Evolutionary conservation across 2,329 filamentous ascomycete species (phyloP), one percentile per base, ranked within the genome.

Genomic region (Pestalotiopsis sp.): DNA sequence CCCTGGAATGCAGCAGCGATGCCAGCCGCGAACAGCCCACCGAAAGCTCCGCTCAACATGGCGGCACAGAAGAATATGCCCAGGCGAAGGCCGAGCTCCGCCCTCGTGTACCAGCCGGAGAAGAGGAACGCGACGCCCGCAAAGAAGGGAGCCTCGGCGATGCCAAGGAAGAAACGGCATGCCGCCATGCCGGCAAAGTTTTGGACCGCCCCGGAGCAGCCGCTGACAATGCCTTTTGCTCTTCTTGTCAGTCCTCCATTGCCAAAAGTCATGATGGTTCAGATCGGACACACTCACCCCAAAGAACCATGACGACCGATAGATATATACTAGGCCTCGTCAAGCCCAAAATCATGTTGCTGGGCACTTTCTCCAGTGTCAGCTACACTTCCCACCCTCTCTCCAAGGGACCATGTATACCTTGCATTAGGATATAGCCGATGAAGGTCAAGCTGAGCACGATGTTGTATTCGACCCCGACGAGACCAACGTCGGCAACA

Each of bases 31-130:
- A 85, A 81, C 6, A 84, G 70, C 10, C 85, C 87, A 6, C 85
- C 86, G 73, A 90, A 90, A 2, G 88, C 87, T 4, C 86, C 86
- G 1, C 85, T 87, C 3, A 89, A 78, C 22, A 89, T 77, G 1
- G 84, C 85, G 0, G 86, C 88, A 1, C 85, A 84, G 76, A 88
- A 86, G 48, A 87, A 78, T n/a, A 85, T 77, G 9, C 83, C 83
- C 55, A 84, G 86, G n/a, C 85, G 78, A n/a, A 86, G 76, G 14
- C 80, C 84, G 7, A 87, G 75, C 68, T 87, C 88, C 68, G 84
- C 84, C 52, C 85, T 80, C 0, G 86, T 89, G 70, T 90, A 89
- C 75, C 82, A 86, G 60, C 82, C 80, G 2, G 80, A 81, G n/a
- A 88, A 78, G 68, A 83, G 86, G 77, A 84, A 88, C 24, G 86